Evolutionary conservation across 345 rosid species (phyloP).

Genomic region (Arabis hirsuta): DNA sequence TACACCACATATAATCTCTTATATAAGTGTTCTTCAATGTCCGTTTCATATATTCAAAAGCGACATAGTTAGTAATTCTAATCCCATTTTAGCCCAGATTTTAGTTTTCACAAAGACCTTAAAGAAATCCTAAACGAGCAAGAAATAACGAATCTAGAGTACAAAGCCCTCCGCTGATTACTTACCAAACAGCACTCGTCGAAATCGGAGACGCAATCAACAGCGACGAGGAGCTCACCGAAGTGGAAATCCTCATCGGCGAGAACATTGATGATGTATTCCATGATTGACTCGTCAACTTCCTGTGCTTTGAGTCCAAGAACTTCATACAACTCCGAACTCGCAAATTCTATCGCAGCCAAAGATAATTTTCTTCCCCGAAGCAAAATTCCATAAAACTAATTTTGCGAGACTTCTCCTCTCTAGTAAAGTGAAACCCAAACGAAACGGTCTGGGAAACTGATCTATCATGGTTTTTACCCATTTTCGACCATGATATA

Average conservation of each 20-base stretch:
- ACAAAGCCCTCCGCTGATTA: neutral
- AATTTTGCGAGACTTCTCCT: too few species aligned
- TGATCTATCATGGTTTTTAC: too few species aligned
- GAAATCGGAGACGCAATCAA: slow-evolving; percentile 83
- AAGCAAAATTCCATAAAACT: too few species aligned
- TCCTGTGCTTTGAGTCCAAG: slow-evolving; percentile 72
- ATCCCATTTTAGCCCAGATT: slow-evolving; percentile 1
- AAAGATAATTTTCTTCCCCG: neutral
- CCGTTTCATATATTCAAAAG: neutral
- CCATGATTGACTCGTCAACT: slow-evolving; percentile 91
- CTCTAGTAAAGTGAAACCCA: too few species aligned
- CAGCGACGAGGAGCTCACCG: slow-evolving; percentile 87
- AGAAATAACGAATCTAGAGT: neutral
- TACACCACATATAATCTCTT: slow-evolving; percentile 35
- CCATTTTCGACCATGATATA: too few species aligned
- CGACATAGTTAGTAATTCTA: neutral
- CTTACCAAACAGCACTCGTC: slow-evolving; percentile 75
- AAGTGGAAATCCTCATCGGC: slow-evolving; percentile 98
- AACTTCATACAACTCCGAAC: slow-evolving; percentile 86
- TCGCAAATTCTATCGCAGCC: slow-evolving; percentile 84
- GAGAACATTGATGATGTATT: slow-evolving; percentile 94
- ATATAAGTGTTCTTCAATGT: too few species aligned
- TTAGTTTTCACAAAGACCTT: neutral
- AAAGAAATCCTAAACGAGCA: too few species aligned
- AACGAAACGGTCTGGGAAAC: too few species aligned